These are phyloP conservation scores for Boechera stricta DNA, from an alignment of 345 rosid species.

Conservation along the genomic window DNA sequence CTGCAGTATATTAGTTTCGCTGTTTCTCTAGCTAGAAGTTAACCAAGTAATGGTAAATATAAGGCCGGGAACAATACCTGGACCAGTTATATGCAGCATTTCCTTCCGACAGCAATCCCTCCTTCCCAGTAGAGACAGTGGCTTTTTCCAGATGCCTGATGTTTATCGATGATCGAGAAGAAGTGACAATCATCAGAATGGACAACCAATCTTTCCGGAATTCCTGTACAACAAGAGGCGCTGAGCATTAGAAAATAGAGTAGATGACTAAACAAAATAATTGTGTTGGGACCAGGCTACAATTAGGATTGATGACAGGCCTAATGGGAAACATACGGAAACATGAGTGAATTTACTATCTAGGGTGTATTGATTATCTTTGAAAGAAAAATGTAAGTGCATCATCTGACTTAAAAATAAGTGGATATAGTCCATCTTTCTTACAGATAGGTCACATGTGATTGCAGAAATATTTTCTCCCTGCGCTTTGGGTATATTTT, in stretches of 20 bases:
- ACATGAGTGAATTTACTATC: constrained; percentile 25
- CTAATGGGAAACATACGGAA: constrained; percentile 19
- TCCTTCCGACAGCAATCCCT: constrained; percentile 98
- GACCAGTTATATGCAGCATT: constrained; percentile 99
- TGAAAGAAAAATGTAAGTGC: constrained; percentile 20
- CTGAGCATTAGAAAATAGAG: constrained; percentile 26
- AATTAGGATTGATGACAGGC: constrained; percentile 9
- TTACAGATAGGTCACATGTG: constrained; percentile 92
- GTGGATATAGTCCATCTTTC: constrained; percentile 41
- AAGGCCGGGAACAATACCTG: constrained; percentile 57
- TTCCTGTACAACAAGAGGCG: constrained; percentile 62
- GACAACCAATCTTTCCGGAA: constrained; percentile 97
- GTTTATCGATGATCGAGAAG: constrained; percentile 92
- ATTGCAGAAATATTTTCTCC: constrained; percentile 88
- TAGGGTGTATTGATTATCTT: constrained; percentile 12
- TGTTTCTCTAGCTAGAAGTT: constrained; percentile 26
- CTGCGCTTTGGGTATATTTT: constrained; percentile 85
- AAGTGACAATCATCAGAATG: constrained; percentile 95
- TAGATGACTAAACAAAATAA: constrained; percentile 20
- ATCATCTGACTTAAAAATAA: constrained; percentile 15
- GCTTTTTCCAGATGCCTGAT: constrained; percentile 98
- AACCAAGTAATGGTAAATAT: constrained; percentile 16
- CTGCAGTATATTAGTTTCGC: constrained; percentile 11
- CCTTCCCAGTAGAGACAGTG: constrained; percentile 98
- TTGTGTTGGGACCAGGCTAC: constrained; percentile 9